phyloP scores from a whole-genome alignment of 2,329 filamentous ascomycete species.

The Exophiala viscosa region DNA sequence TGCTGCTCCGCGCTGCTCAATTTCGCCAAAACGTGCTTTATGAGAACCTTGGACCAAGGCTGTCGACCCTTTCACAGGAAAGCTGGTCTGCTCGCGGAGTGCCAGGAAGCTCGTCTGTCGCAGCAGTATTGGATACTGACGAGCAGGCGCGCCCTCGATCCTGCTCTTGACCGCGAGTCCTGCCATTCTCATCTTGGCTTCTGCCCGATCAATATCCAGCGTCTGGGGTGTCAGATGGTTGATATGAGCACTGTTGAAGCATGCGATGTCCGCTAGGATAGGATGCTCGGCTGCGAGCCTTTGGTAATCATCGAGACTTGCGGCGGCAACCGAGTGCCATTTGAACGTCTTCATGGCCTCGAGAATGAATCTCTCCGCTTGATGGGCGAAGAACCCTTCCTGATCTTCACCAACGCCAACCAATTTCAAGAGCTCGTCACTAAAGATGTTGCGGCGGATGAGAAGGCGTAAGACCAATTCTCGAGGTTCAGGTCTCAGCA shows the following conservation, averaged over 20 bases:
- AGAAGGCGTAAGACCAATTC: slow-evolving; percentile 36
- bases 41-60: slow-evolving; percentile 38
- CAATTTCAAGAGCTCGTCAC: slow-evolving; percentile 35
- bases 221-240: slow-evolving; percentile 54
- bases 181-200: slow-evolving; percentile 40
- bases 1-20: slow-evolving; percentile 52
- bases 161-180: slow-evolving; percentile 47
- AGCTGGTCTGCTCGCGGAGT: slow-evolving; percentile 47
- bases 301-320: slow-evolving; percentile 42
- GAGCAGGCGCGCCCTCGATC: slow-evolving; percentile 51
- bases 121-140: slow-evolving; percentile 46
- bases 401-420: slow-evolving; percentile 36
- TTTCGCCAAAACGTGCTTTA: slow-evolving; percentile 51
- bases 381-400: slow-evolving; percentile 27
- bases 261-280: slow-evolving; percentile 48
- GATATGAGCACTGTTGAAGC: slow-evolving; percentile 46
- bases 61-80: slow-evolving; percentile 28
- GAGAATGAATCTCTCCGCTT: slow-evolving; percentile 39
- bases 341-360: slow-evolving; percentile 48
- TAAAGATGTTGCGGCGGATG: slow-evolving; percentile 43
- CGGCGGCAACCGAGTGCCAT: slow-evolving; percentile 45
- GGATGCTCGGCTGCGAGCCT: slow-evolving; percentile 44
- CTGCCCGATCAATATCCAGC: slow-evolving; percentile 47
- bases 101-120: slow-evolving; percentile 55
- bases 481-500: slow-evolving; percentile 36